Base-by-base conservation (phyloP, 176 grass and related monocot species). In the Triticum dicoccoides region DNA sequence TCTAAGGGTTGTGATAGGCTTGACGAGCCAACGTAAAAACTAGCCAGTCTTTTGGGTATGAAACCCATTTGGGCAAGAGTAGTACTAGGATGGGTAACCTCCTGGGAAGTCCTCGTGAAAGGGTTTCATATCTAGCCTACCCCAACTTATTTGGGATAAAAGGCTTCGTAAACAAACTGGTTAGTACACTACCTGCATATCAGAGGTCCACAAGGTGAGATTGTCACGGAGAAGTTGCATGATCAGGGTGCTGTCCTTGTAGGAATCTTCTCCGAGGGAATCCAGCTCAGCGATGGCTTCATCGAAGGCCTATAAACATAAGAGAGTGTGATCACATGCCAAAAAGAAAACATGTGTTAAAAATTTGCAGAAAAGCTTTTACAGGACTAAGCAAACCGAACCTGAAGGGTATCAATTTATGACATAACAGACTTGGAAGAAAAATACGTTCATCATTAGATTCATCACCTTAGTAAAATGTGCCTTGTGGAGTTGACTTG, bases 171-270 rank as follows among this genome's bases (percentile, higher is more conserved):
- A 25, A 25, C 25, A 25, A 25, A 49, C 21, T 29, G 30, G 82
- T 61, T 37, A 63, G 39, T 24, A 76, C 62, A 77, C 37, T 72
- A 98, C 96, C 96, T 98, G 96, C 96, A 98, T 96, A 87, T 98
- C 96, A 52, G 96, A 98, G 73, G 91, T 98, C 96, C 96, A 98
- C 82, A 98, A 85, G 41, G 96, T 97, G 54, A 99, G 94, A 84
- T 99, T 99, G 85, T 99, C 97, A 9, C 97, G 94, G n/a, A 99
- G 93, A 83, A 99, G 97, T 81, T 99, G 97, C 97, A 99, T 99
- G 25, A 99, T 99, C 27, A 99, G 66, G 49, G 97, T 99, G 85
- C 97, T 99, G 69, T 99, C 97, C 89, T 99, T 99, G 92, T 99
- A 99, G 20, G 97, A 96, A 77, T 99, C 97, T 78, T 99, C 97